These are phyloP conservation scores for Saturnispora diversa DNA, from an alignment of 805 yeast species.

Conservation along the genomic window DNA sequence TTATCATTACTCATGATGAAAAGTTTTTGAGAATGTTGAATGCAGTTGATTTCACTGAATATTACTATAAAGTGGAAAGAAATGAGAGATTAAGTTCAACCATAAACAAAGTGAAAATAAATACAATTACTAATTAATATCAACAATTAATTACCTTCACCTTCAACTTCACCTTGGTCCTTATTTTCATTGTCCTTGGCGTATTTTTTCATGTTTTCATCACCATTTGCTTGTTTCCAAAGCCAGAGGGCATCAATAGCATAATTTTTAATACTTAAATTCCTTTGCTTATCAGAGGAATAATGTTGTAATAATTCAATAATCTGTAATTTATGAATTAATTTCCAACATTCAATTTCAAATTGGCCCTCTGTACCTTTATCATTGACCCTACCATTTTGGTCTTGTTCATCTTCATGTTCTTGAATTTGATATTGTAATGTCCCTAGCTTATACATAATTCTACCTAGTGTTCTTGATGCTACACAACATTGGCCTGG, in stretches of 20 bases:
- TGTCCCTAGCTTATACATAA: slow-evolving; percentile 69
- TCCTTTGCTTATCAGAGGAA: slow-evolving; percentile 52
- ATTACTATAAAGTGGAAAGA: slow-evolving; percentile 73
- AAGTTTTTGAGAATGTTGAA: slow-evolving; percentile 77
- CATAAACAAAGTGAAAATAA: slow-evolving; percentile 36
- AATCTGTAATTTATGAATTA: slow-evolving; percentile 53
- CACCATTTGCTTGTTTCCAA: slow-evolving; percentile 57
- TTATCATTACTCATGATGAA: slow-evolving; percentile 95
- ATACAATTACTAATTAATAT: slow-evolving; percentile 17
- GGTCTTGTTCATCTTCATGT: slow-evolving; percentile 31
- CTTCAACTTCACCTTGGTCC: no score
- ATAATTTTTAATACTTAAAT: slow-evolving; percentile 69
- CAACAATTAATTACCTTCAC: no score
- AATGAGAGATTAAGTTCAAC: slow-evolving; percentile 75
- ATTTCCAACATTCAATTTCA: slow-evolving; percentile 59
- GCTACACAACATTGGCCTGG: slow-evolving; percentile 85
- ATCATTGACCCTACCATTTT: slow-evolving; percentile 22
- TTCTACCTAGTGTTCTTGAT: slow-evolving; percentile 78
- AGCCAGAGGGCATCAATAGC: slow-evolving; percentile 90
- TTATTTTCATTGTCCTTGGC: slow-evolving; percentile 7
- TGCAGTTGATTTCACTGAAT: slow-evolving; percentile 79
- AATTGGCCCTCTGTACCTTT: slow-evolving; percentile 34
- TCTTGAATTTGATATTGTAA: slow-evolving; percentile 38
- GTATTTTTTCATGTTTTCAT: slow-evolving; percentile 20
- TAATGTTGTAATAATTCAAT: slow-evolving; percentile 60